Evolutionary conservation across 179 eudicot species (phyloP).

Genomic region (Patellifolia procumbens): DNA sequence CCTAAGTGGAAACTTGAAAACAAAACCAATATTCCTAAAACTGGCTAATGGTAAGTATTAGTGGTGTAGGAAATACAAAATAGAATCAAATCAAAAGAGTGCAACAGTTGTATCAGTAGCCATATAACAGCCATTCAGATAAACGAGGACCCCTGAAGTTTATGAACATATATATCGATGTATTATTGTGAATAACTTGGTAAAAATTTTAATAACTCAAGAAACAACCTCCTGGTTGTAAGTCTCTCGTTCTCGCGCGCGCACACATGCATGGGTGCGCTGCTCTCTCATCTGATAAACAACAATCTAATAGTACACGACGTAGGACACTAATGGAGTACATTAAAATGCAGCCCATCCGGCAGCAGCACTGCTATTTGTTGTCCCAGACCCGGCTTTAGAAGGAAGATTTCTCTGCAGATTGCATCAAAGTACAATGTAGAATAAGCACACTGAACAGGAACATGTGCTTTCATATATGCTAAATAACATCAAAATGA

Average conservation of each 20-base stretch:
- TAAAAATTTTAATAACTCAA: conserved; percentile 23
- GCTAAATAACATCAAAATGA: background rate
- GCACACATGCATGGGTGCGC: conserved; percentile 14
- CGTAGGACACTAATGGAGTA: background rate
- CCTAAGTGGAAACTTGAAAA: background rate
- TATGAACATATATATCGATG: conserved; percentile 24
- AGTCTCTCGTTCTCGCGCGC: conserved; percentile 27
- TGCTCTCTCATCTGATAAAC: conserved; percentile 29
- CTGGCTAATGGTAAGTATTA: background rate
- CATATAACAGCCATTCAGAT: background rate
- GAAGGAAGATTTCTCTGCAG: conserved; percentile 87
- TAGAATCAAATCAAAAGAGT: background rate
- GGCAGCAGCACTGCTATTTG: conserved; percentile 74
- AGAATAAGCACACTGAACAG: conserved; percentile 11
- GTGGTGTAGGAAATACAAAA: background rate
- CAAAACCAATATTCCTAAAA: background rate
- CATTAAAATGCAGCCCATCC: conserved; percentile 98
- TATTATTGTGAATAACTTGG: conserved; percentile 27
- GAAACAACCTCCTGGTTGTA: conserved; percentile 19
- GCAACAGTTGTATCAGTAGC: background rate
- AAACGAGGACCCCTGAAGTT: conserved; percentile 6
- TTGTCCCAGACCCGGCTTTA: conserved; percentile 62
- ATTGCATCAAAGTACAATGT: conserved; percentile 22
- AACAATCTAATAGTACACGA: conserved; percentile 28
- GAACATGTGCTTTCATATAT: background rate